Evolutionary conservation across 2,329 filamentous ascomycete species (phyloP).

Genomic region (Talaromyces sp.): DNA sequence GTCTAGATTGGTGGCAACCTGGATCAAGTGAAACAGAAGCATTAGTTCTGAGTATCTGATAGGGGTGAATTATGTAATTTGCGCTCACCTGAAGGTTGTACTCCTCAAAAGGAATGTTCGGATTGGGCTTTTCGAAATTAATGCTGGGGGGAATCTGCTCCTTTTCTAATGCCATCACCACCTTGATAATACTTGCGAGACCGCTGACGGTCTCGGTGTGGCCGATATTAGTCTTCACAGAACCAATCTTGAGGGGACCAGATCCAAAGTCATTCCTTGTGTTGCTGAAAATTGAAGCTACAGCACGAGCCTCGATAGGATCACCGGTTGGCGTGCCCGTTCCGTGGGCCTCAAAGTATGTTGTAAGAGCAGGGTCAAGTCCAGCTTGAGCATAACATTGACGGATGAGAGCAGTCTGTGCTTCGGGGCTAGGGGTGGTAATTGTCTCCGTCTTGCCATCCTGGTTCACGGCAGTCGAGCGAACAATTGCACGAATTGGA

Average conservation of each 20-base stretch:
- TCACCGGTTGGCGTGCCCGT: conserved; percentile 26
- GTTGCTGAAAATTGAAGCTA: neutral
- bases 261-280: neutral
- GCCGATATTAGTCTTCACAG: neutral
- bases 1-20: neutral
- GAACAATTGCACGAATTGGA: neutral
- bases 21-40: neutral
- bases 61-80: too few species aligned
- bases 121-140: neutral
- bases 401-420: conserved; percentile 32
- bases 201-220: neutral
- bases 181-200: neutral
- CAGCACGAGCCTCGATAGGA: conserved; percentile 22
- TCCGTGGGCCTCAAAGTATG: conserved; percentile 25
- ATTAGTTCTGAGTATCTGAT: neutral
- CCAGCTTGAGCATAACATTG: conserved; percentile 46
- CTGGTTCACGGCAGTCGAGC: neutral
- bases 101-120: neutral
- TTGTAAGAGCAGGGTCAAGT: conserved; percentile 2
- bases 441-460: conserved; percentile 16
- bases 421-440: conserved; percentile 24
- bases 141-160: neutral
- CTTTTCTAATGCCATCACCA: neutral
- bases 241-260: neutral
- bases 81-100: neutral